Percentiles rank a stretch among this genome's conserved stretches.
phyloP scores from a whole-genome alignment of 352 stramenopile genomes.

The Globisporangium canariense region DNA sequence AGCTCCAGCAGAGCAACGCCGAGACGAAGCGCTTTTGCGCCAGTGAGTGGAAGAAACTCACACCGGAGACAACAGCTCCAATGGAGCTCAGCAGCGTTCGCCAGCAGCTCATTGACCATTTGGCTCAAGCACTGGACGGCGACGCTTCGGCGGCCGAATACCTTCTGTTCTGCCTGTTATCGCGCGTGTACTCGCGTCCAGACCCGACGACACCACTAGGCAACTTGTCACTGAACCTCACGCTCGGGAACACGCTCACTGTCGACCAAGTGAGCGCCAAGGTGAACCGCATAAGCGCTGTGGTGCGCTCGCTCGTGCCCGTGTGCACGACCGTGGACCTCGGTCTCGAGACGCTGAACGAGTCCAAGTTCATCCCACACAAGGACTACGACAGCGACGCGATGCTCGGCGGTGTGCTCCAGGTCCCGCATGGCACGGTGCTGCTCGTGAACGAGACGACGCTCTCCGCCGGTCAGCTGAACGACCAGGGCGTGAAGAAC shows the following conservation, averaged over 20 bases:
- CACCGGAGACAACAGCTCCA: constrained; percentile 1
- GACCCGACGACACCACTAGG: constrained; percentile 62
- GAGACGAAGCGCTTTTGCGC: constrained; percentile 32
- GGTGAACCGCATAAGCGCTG: constrained; percentile 26
- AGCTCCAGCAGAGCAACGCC: constrained; percentile 33
- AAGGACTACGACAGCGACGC: constrained; percentile 79
- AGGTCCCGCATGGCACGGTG: constrained; percentile 62
- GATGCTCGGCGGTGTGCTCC: constrained; percentile 46
- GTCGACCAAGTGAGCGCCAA: constrained; percentile 8
- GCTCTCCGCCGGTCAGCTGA: constrained; percentile 60
- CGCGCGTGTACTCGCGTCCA: constrained; percentile 65
- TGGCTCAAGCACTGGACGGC: constrained; percentile 33
- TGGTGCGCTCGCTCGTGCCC: constrained; percentile 45
- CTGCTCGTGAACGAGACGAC: constrained; percentile 69
- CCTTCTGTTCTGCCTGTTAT: constrained; percentile 61
- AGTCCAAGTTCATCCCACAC: constrained; percentile 54
- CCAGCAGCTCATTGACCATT: constrained; percentile 36
- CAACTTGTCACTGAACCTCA: constrained; percentile 72
- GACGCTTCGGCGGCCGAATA: constrained; percentile 69
- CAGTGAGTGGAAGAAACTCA: constrained; percentile 30
- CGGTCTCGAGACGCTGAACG: constrained; percentile 59
- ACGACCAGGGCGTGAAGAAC: constrained; percentile 73
- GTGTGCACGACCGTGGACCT: constrained; percentile 52
- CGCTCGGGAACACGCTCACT: constrained; percentile 19
- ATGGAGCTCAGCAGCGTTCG: constrained; percentile 28